These are phyloP conservation scores for Pyrenophora seminiperda DNA, from an alignment of 2,329 filamentous ascomycete species.

Conservation along the genomic window DNA sequence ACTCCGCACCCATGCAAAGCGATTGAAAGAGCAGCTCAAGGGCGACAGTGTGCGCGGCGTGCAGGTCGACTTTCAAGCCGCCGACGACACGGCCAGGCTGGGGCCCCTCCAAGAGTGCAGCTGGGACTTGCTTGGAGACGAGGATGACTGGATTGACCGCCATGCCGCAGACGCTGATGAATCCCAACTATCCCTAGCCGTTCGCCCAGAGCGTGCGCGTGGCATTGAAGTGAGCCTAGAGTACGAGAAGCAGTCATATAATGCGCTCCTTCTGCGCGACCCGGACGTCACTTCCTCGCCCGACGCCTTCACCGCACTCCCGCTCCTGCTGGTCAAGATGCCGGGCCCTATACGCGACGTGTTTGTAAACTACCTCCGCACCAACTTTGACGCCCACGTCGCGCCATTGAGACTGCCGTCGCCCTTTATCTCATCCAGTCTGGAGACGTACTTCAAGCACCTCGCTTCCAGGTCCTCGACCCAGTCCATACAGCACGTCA, in stretches of 20 bases:
- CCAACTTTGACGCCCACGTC: slow-evolving; percentile 58
- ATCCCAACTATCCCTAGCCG: slow-evolving; percentile 27
- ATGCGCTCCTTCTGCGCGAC: slow-evolving; percentile 56
- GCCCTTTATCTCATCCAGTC: slow-evolving; percentile 50
- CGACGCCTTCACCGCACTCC: slow-evolving; percentile 53
- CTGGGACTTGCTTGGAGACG: slow-evolving; percentile 53
- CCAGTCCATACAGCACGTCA: slow-evolving; percentile 37
- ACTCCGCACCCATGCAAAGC: slow-evolving; percentile 54
- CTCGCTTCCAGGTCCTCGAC: slow-evolving; percentile 52
- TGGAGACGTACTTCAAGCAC: slow-evolving; percentile 64
- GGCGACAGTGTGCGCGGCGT: slow-evolving; percentile 56
- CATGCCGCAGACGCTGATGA: slow-evolving; percentile 42
- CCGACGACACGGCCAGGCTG: slow-evolving; percentile 50
- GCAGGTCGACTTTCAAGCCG: slow-evolving; percentile 47
- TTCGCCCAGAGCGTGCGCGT: slow-evolving; percentile 34
- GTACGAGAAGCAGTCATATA: slow-evolving; percentile 57
- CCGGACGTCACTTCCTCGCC: slow-evolving; percentile 37
- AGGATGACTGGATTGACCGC: slow-evolving; percentile 48
- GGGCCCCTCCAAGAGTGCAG: slow-evolving; percentile 55
- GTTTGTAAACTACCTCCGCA: slow-evolving; percentile 56
- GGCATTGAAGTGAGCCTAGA: slow-evolving; percentile 57
- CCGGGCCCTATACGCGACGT: slow-evolving; percentile 56
- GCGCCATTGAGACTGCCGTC: slow-evolving; percentile 53
- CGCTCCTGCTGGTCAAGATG: slow-evolving; percentile 58
- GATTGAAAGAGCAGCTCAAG: slow-evolving; percentile 56